Conservation (phyloP, 495 filamentous ascomycete species). For the Neurospora sp. region DNA sequence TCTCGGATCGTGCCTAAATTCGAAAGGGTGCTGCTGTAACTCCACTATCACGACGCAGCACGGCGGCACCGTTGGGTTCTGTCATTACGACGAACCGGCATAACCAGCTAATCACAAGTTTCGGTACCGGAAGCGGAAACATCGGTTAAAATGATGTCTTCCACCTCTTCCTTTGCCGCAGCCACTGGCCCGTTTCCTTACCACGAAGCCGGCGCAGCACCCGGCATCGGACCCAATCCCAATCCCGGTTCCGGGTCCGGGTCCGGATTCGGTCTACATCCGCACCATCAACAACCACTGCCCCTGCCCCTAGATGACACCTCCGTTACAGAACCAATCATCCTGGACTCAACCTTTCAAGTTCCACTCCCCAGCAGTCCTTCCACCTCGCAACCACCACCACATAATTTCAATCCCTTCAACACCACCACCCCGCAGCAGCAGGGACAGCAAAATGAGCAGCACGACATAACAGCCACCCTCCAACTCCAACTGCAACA, state of each 20-base stretch:
- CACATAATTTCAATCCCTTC: neutral
- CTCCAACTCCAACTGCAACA: neutral
- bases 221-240: neutral
- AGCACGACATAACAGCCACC: neutral
- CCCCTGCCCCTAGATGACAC: neutral
- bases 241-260: neutral
- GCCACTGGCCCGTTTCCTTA: neutral
- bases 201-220: neutral
- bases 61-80: neutral
- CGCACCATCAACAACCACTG: neutral
- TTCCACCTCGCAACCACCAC: neutral
- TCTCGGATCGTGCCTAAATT: neutral
- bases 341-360: neutral
- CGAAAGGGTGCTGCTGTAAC: neutral
- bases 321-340: neutral
- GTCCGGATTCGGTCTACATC: neutral
- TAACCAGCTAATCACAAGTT: neutral
- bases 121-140: neutral
- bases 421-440: neutral
- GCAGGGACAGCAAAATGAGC: neutral
- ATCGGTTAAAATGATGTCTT: neutral
- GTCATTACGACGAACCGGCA: neutral
- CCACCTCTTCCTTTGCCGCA: neutral
- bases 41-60: neutral
- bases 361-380: neutral